These are phyloP conservation scores for Closterium sp. DNA, from an alignment of 139 green algal species.

Conservation along the genomic window DNA sequence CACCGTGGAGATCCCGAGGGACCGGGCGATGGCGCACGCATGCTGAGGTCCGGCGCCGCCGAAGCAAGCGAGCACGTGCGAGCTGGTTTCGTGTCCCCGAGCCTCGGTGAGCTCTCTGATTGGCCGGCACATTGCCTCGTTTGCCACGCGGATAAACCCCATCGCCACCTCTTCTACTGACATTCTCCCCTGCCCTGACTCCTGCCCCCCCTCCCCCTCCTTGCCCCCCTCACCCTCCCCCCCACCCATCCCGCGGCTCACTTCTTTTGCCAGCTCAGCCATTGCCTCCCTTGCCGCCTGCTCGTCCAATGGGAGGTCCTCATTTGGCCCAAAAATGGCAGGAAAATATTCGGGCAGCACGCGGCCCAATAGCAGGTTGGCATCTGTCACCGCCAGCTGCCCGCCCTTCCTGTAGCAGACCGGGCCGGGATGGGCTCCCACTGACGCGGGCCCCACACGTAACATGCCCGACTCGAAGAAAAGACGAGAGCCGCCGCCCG, in stretches of 20 bases:
- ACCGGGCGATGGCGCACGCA: slow-evolving; percentile 85
- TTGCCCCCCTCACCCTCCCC: neutral
- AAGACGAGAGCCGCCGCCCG: slow-evolving; percentile 77
- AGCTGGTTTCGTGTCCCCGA: slow-evolving; percentile 83
- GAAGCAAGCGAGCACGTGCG: slow-evolving; percentile 91
- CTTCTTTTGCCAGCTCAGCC: slow-evolving; percentile 20
- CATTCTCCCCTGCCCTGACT: neutral
- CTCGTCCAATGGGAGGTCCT: slow-evolving; percentile 45
- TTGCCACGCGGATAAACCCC: slow-evolving; percentile 89
- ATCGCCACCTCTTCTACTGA: slow-evolving; percentile 53
- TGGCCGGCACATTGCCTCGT: slow-evolving; percentile 95
- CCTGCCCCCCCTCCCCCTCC: neutral
- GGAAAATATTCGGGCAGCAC: slow-evolving; percentile 93
- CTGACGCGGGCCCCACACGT: slow-evolving; percentile 86
- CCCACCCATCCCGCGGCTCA: slow-evolving; percentile 16
- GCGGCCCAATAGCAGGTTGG: slow-evolving; percentile 88
- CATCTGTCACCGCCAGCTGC: slow-evolving; percentile 89
- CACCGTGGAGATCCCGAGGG: slow-evolving; percentile 88
- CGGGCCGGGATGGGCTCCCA: slow-evolving; percentile 88
- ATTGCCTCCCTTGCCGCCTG: slow-evolving; percentile 39
- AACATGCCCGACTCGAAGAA: slow-evolving; percentile 54
- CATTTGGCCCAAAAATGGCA: slow-evolving; percentile 77
- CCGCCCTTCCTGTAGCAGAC: slow-evolving; percentile 94
- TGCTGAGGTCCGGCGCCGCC: slow-evolving; percentile 94
- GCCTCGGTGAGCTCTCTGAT: slow-evolving; percentile 88